A percentile compares a stretch with the other conserved stretches of the same genome.
phyloP scores from a whole-genome alignment of 768 basidiomycete genomes.

The Calocybe cyanea region DNA sequence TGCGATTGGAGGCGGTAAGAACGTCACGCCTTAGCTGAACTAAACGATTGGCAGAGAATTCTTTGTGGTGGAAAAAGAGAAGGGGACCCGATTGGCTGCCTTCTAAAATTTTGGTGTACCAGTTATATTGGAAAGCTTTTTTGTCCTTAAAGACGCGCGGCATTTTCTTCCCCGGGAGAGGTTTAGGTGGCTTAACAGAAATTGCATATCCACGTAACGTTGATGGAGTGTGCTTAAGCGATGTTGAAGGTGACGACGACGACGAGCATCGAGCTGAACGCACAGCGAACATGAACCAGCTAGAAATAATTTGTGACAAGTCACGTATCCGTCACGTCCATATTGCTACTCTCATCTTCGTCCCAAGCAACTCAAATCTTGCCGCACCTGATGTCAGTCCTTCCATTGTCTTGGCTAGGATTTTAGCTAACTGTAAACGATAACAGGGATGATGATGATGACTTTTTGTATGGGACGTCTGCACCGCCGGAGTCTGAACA shows the following conservation, averaged over 20 bases:
- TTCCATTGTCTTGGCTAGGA: neutral
- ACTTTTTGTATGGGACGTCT: slow-evolving; percentile 69
- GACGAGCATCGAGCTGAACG: slow-evolving; percentile 26
- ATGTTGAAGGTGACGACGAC: slow-evolving; percentile 13
- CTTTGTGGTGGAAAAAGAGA: slow-evolving; percentile 75
- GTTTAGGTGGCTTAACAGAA: slow-evolving; percentile 47
- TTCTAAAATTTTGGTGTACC: slow-evolving; percentile 71
- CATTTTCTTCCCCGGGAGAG: slow-evolving; percentile 47
- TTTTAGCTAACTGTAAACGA: slow-evolving; percentile 1
- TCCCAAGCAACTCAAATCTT: neutral
- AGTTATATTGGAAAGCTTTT: slow-evolving; percentile 78
- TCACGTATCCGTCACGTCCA: slow-evolving; percentile 12
- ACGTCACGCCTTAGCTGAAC: slow-evolving; percentile 70
- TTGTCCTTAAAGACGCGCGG: slow-evolving; percentile 74
- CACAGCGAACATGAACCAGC: slow-evolving; percentile 12
- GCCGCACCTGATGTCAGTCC: slow-evolving; percentile 14
- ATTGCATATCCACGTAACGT: slow-evolving; percentile 49
- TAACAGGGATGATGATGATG: slow-evolving; percentile 74
- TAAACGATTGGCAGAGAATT: slow-evolving; percentile 67
- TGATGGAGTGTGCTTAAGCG: slow-evolving; percentile 18
- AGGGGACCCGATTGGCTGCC: slow-evolving; percentile 55
- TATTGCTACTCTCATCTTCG: slow-evolving; percentile 2
- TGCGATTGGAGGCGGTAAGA: slow-evolving; percentile 46
- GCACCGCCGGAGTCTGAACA: slow-evolving; percentile 31
- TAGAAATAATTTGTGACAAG: slow-evolving; percentile 17